Base-by-base conservation (phyloP, 345 rosid genomes). In the Capsella bursapastoris region DNA sequence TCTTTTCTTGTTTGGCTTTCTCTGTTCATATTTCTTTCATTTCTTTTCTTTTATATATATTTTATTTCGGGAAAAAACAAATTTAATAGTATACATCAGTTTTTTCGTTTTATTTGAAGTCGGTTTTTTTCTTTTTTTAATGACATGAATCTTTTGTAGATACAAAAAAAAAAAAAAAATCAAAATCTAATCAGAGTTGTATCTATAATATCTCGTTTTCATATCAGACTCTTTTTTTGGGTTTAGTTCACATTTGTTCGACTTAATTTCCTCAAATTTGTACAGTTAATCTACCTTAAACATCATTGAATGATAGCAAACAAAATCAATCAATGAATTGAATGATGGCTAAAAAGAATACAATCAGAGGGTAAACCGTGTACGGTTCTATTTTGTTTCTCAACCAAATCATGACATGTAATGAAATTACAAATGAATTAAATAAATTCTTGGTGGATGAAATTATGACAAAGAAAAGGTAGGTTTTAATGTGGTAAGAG, bases 1-100 rank as follows among this genome's bases (percentile, higher is more conserved):
- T 58, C 45, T 6, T 38, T 49, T 70, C 7, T 9, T 29, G 58
- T 74, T 74, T 58, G 78, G 72, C 67, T 68, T 60, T 68, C 57
- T 60, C 14, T 66, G 66, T 57, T 74, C 34, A n/a, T 34, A 8
- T 27, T n/a, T 18, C 18, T 18, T 18, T 18, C 18, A 18, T 18
- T 18, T 18, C 18, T 18, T 18, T 18, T 18, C 18, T 18, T 18
- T 18, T 18, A 18, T 18, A 18, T 18, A 18, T 18, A 18, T 18
- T 18, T 18, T 18, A 18, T 18, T 18, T 18, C 18, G 25, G 25
- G 25, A 22, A 22, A 22, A 22, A 22, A 22, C 25, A 22, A 22
- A 22, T 22, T 27, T 3, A 43, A 12, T 43, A 27, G 28, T 3
- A 51, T 40, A 50, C 16, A 25, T 49, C 12, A 13, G 3, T 44